Base-by-base conservation (phyloP, 805 yeast genomes). In the Zygosaccharomyces siamensis region DNA sequence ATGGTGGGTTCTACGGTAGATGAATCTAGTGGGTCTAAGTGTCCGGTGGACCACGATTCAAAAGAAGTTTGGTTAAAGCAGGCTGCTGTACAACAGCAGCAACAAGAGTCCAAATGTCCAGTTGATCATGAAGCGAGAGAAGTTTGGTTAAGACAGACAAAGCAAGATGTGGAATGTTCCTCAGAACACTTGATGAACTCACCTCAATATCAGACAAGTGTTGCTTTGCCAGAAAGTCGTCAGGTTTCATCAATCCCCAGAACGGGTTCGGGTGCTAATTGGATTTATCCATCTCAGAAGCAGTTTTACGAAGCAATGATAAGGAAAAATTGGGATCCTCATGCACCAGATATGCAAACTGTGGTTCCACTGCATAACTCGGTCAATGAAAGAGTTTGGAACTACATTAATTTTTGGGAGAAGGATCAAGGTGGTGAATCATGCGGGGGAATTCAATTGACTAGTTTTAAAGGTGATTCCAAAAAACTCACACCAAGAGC, bases 201-300 rank as follows among this genome's bases (percentile, higher is more conserved):
- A 3, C 72, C 75, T 5, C 46, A 55, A 0, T 65, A 68, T 43
- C 56, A 56, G 3, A 70, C 75, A 1, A 54, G 71, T 37, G 70
- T 72, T 0, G 60, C 68, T 1, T 69, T 89, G 30, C 85, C 95
- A 0, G 77, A 77, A n/a, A 87, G 84, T 1, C 72, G 97, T 52
- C 92, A 83, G 57, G 69, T 85, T 3, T 82, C 90, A 7, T 78
- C 95, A 2, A 90, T 90, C 37, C 97, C 97, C 41, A 72, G 96
- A 45, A 84, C 95, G 0, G 84, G 79, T 3, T 62, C 78, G 1
- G 73, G 73, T 12, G 58, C 75, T 0, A 86, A 90, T 69, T 92
- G 99, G 99, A 76, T 92, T 1, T 92, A 92, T 63, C 99, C 99
- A 7, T 87, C 96, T 3, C 95, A 92, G 64, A 86, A 87, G 64